A percentile compares a stretch with the other conserved stretches of the same genome.
phyloP scores from a whole-genome alignment of 2,329 filamentous ascomycete species.

The Colletotrichum tanaceti region DNA sequence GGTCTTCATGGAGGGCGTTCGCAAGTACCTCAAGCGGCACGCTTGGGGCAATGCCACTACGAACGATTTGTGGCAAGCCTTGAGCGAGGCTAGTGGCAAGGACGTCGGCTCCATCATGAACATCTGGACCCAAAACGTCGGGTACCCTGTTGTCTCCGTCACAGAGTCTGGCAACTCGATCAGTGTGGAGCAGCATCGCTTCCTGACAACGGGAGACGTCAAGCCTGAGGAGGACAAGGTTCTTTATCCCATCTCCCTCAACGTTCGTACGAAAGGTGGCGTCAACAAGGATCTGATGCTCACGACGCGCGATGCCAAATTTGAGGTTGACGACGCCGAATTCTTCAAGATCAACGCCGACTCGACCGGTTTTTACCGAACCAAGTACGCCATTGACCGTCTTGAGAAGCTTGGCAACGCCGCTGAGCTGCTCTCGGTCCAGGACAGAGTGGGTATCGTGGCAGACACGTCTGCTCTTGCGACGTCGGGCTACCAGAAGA shows the following conservation, averaged over 20 bases:
- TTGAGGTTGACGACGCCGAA: constrained; percentile 81
- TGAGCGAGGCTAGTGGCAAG: constrained; percentile 90
- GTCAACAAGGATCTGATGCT: constrained; percentile 79
- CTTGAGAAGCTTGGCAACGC: constrained; percentile 89
- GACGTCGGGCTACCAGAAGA: constrained; percentile 91
- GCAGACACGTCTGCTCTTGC: constrained; percentile 91
- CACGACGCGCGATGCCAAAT: constrained; percentile 73
- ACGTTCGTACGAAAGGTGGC: constrained; percentile 84
- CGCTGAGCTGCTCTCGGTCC: constrained; percentile 84
- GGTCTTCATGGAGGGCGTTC: constrained; percentile 89
- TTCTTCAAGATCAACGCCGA: constrained; percentile 98
- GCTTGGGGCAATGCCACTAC: constrained; percentile 97
- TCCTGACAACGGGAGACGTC: constrained; percentile 90
- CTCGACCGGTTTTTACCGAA: constrained; percentile 92
- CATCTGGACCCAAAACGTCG: constrained; percentile 97
- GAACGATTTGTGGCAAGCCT: constrained; percentile 87
- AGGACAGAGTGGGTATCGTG: constrained; percentile 95
- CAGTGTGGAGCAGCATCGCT: constrained; percentile 92
- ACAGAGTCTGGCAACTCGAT: constrained; percentile 78
- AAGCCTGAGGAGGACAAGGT: constrained; percentile 92
- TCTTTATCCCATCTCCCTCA: constrained; percentile 90
- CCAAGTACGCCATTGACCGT: constrained; percentile 85
- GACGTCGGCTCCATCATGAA: constrained; percentile 91
- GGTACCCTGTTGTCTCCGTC: constrained; percentile 90
- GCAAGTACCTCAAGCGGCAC: constrained; percentile 92